Evolutionary conservation across 306 rosid species (phyloP), one percentile per base, ranked within the genome.

Genomic region (Geum urbanum): DNA sequence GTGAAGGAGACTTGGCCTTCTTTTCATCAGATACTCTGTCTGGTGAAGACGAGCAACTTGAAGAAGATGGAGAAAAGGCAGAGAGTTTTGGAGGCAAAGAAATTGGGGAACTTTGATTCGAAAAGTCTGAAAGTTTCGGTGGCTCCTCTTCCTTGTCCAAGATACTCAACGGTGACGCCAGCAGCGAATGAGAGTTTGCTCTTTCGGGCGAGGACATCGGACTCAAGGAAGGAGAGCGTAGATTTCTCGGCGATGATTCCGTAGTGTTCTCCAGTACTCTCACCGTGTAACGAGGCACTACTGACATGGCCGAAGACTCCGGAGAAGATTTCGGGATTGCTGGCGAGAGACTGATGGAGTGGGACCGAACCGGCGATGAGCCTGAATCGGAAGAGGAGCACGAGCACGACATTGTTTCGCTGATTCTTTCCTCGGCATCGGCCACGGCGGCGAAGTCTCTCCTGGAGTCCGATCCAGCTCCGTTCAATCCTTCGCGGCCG

Each of bases 311-410:
- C 19, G 56, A 54, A 20, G 66, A 66, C 55, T 63, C 72, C 0
- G 65, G 70, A 16, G 75, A 67, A 16, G 72, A 62, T 48, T 70
- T 81, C 63, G 66, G 56, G 10, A 41, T 43, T 53, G 83, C 80
- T 4, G 85, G 79, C 10, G 85, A 84, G 48, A 74, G 77, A 35
- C 81, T 81, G 0, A 85, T 83, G 0, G 97, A 89, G 43, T 82
- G 84, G 0, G 97, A 87, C 14, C 76, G 77, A 18, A 77, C 69
- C 56, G 96, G 97, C 56, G 96, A 96, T 8, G 97, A 92, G 35
- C 80, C 82, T 0, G 89, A 86, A 64, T 81, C 50, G 13, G 90
- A 80, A 52, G 91, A 81, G 14, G 97, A 79, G 77, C 72, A 83
- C 0, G 95, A 84, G 51, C 66, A 50, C 14, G 86, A 79, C 69